These are phyloP conservation scores for Globisporangium barbulae DNA, from an alignment of 352 stramenopile genomes.

Conservation along the genomic window DNA sequence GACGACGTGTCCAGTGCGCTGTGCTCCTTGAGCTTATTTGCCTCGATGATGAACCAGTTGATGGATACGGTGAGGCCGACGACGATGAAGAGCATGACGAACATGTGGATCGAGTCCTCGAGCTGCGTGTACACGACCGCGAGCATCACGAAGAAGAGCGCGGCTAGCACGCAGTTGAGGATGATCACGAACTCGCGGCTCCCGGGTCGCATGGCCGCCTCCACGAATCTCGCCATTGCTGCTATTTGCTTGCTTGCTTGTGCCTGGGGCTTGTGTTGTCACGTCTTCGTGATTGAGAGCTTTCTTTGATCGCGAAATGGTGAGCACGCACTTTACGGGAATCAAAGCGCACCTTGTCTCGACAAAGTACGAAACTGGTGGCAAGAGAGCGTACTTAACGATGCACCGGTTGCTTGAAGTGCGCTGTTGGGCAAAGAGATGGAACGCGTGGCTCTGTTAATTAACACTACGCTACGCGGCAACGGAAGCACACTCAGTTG, in stretches of 20 bases:
- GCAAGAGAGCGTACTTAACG: not conserved
- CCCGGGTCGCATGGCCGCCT: conserved; percentile 56
- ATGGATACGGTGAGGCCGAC: conserved; percentile 79
- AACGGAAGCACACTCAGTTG: not conserved
- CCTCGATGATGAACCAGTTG: conserved; percentile 85
- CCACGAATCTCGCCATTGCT: conserved; percentile 33
- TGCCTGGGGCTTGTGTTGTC: not conserved
- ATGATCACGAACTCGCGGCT: conserved; percentile 73
- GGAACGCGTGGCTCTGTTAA: not conserved
- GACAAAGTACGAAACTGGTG: not conserved
- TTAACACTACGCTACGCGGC: too few relatives aligned
- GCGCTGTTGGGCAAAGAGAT: not conserved
- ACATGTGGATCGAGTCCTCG: conserved; percentile 80
- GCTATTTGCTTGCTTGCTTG: not conserved
- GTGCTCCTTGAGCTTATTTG: conserved; percentile 56
- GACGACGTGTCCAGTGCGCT: conserved; percentile 10
- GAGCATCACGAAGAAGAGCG: conserved; percentile 75
- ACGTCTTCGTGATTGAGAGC: conserved; percentile 1
- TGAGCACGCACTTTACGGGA: not conserved
- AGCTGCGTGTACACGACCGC: conserved; percentile 76
- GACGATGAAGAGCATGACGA: conserved; percentile 81
- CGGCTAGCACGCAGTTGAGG: conserved; percentile 63
- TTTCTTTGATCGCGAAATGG: not conserved
- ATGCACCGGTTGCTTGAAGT: conserved; percentile 5
- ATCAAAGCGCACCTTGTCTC: not conserved